These are phyloP conservation scores for Symbiodinium natans DNA, from an alignment of 73 alveolate genomes.

Conservation along the genomic window DNA sequence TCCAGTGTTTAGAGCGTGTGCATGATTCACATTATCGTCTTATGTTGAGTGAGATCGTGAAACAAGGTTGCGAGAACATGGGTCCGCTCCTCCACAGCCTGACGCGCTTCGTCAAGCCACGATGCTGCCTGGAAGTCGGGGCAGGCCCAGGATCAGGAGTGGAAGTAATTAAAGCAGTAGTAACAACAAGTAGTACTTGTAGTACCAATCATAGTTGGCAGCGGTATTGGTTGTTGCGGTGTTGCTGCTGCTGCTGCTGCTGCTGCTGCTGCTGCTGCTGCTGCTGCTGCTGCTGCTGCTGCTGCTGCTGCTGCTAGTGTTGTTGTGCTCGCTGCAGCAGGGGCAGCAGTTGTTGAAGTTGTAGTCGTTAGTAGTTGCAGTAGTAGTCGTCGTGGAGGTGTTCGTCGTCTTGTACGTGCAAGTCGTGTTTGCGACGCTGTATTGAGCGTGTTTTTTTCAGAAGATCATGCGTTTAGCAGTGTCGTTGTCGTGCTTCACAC, in stretches of 20 bases:
- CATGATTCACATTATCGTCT: too few species aligned
- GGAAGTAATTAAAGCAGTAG: neutral
- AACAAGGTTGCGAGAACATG: conserved; percentile 78
- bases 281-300: neutral
- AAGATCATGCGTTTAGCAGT: too few species aligned
- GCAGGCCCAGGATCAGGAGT: conserved; percentile 29
- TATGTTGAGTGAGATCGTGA: too few species aligned
- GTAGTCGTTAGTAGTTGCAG: neutral
- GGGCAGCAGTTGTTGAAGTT: neutral
- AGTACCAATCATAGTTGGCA: neutral
- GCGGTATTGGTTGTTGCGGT: neutral
- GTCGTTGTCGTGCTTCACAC: too few species aligned
- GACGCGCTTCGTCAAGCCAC: conserved; percentile 69
- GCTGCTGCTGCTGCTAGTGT: neutral
- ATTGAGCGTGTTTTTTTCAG: too few species aligned
- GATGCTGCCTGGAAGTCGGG: conserved; percentile 44
- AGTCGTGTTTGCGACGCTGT: neutral
- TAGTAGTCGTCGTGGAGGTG: neutral
- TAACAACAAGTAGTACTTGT: neutral
- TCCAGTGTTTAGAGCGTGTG: too few species aligned
- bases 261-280: neutral
- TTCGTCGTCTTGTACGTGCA: neutral
- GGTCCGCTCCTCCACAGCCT: conserved; percentile 63
- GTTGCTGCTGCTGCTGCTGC: neutral
- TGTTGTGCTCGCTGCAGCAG: neutral